Conservation (phyloP, 208 protist genomes). For the Crithidia expoeki region DNA sequence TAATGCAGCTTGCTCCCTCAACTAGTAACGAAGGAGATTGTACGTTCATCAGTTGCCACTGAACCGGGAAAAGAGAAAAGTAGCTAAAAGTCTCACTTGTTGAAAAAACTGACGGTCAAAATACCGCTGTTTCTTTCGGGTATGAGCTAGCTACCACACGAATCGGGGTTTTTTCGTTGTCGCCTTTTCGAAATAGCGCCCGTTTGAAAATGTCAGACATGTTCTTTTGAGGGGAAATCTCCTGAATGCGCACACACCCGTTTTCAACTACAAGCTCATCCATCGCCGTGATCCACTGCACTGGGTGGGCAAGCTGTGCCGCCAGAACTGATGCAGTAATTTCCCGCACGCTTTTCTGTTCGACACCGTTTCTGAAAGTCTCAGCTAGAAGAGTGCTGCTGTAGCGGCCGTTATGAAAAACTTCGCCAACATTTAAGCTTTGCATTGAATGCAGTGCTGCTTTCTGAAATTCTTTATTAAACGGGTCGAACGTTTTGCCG, state of each 20-base stretch:
- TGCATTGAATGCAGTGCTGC: constrained; percentile 47
- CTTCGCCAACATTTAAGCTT: constrained; percentile 82
- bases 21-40: no score
- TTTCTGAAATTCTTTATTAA: constrained; percentile 56
- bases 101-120: constrained; percentile 14
- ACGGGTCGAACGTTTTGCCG: constrained; percentile 66
- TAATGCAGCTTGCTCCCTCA: no score
- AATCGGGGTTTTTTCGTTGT: neutral
- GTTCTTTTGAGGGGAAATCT: constrained; percentile 68
- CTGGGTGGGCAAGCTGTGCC: constrained; percentile 76
- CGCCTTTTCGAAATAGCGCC: constrained; percentile 21
- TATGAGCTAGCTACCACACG: constrained; percentile 27
- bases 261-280: constrained; percentile 56
- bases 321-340: constrained; percentile 79
- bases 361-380: constrained; percentile 47
- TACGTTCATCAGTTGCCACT: no score
- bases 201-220: constrained; percentile 81
- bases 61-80: neutral
- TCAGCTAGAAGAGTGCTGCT: constrained; percentile 45
- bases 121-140: constrained; percentile 30
- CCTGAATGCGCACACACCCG: constrained; percentile 46
- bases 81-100: constrained; percentile 10
- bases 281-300: constrained; percentile 87
- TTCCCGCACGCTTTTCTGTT: constrained; percentile 54
- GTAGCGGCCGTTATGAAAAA: constrained; percentile 76